Conservation (phyloP, 78 protist genomes). For the Dictyostelium brefeldianum region DNA sequence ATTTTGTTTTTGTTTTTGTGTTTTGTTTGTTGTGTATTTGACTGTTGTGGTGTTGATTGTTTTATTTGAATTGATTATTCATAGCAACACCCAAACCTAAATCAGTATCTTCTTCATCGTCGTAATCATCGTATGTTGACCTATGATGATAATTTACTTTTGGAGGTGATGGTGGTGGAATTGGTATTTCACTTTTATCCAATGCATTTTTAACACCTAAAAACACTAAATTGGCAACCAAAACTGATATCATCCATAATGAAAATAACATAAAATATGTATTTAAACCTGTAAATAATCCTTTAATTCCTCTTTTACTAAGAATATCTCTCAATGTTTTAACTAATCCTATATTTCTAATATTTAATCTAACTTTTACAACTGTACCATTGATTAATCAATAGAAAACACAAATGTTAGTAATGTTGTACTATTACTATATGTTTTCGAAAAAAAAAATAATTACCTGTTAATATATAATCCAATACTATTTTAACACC, state of each 20-base stretch:
- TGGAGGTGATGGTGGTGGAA: not conserved
- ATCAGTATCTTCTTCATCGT: not conserved
- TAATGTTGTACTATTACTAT: not conserved
- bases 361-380: slow-evolving; percentile 70
- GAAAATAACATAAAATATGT: slow-evolving; percentile 62
- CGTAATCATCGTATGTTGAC: not conserved
- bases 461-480: slow-evolving; percentile 67
- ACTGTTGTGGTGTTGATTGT: too few relatives aligned
- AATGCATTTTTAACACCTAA: slow-evolving; percentile 27
- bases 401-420: not conserved
- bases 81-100: too few relatives aligned
- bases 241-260: slow-evolving; percentile 68
- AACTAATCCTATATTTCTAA: slow-evolving; percentile 74
- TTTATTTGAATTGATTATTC: too few relatives aligned
- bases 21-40: too few relatives aligned
- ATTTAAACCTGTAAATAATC: slow-evolving; percentile 66
- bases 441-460: not conserved
- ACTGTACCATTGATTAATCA: slow-evolving; percentile 9
- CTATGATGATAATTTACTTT: too few relatives aligned
- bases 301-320: slow-evolving; percentile 43
- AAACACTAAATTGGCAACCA: slow-evolving; percentile 62
- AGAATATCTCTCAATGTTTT: slow-evolving; percentile 46
- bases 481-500: slow-evolving; percentile 64
- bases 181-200: slow-evolving; percentile 37
- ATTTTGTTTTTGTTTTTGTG: not conserved